A percentile compares a stretch with the other conserved stretches of the same genome.
phyloP scores from a whole-genome alignment of 2,329 filamentous ascomycete species.

The Stagonosporopsis chrysanthemi region DNA sequence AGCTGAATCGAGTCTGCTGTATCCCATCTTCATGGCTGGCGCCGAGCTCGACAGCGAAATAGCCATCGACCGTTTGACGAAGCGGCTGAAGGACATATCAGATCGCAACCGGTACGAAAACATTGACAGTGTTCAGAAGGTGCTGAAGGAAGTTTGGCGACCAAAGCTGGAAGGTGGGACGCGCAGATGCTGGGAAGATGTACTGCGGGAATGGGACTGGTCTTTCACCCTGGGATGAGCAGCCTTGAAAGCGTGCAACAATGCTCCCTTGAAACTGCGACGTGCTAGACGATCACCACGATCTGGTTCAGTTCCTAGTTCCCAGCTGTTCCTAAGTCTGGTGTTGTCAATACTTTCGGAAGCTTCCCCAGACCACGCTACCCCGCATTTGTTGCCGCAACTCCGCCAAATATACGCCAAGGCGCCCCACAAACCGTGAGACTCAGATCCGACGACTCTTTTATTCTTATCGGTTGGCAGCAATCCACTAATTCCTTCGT shows the following conservation, averaged over 20 bases:
- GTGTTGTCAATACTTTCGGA: conserved; percentile 4
- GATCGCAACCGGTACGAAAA: conserved; percentile 47
- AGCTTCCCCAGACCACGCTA: not conserved
- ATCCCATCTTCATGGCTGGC: conserved; percentile 47
- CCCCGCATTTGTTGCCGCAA: conserved; percentile 8
- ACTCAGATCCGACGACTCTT: conserved; percentile 11
- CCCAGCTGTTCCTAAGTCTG: not conserved
- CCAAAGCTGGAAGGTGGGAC: conserved; percentile 38
- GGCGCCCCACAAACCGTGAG: conserved; percentile 2
- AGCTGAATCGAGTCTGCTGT: conserved; percentile 46
- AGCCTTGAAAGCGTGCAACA: not conserved
- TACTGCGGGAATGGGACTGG: conserved; percentile 47
- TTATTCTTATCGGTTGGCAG: not conserved
- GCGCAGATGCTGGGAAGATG: conserved; percentile 46
- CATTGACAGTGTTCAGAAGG: conserved; percentile 43
- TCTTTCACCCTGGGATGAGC: conserved; percentile 44
- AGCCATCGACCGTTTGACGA: conserved; percentile 41
- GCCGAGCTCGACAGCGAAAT: conserved; percentile 42
- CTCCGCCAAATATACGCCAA: not conserved
- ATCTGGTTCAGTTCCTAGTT: not conserved
- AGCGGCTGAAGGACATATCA: conserved; percentile 42
- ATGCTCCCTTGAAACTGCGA: not conserved
- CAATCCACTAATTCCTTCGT: too few species aligned
- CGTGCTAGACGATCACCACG: not conserved
- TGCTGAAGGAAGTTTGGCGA: conserved; percentile 47